These are phyloP conservation scores for Clonostachys solani DNA, from an alignment of 2,329 filamentous ascomycete species.

Conservation along the genomic window DNA sequence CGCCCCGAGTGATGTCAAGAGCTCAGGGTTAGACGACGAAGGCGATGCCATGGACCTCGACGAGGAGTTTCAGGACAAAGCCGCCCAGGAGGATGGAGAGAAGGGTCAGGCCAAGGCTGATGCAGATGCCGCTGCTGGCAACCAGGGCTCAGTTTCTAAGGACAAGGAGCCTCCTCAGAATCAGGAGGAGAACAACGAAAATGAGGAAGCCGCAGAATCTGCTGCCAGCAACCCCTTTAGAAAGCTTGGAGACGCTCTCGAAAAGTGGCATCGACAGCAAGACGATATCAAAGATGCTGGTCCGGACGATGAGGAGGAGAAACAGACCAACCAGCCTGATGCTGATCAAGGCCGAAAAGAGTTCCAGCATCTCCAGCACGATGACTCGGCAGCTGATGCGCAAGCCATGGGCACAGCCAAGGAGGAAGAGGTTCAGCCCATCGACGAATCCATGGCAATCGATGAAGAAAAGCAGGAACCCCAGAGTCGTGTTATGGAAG, in stretches of 20 bases:
- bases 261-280: constrained; percentile 88
- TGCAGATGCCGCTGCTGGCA: constrained; percentile 58
- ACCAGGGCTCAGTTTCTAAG: constrained; percentile 52
- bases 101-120: constrained; percentile 62
- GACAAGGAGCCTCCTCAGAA: constrained; percentile 1
- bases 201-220: constrained; percentile 37
- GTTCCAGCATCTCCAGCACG: constrained; percentile 88
- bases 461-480: constrained; percentile 61
- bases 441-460: constrained; percentile 87
- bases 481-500: constrained; percentile 44
- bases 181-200: constrained; percentile 35
- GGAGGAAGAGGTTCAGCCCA: constrained; percentile 78
- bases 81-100: constrained; percentile 62
- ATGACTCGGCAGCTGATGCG: constrained; percentile 75
- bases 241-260: constrained; percentile 87
- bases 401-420: constrained; percentile 88
- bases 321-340: constrained; percentile 34
- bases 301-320: constrained; percentile 45
- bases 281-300: constrained; percentile 66
- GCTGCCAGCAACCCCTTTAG: constrained; percentile 72
- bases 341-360: constrained; percentile 75
- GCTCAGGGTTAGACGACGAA: constrained; percentile 61
- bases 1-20: constrained; percentile 59
- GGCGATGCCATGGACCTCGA: constrained; percentile 55
- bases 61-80: constrained; percentile 54